Evolutionary conservation across 768 basidiomycete genomes (phyloP), one percentile per base, ranked within the genome.

Genomic region (Boletus eberwhitei): DNA sequence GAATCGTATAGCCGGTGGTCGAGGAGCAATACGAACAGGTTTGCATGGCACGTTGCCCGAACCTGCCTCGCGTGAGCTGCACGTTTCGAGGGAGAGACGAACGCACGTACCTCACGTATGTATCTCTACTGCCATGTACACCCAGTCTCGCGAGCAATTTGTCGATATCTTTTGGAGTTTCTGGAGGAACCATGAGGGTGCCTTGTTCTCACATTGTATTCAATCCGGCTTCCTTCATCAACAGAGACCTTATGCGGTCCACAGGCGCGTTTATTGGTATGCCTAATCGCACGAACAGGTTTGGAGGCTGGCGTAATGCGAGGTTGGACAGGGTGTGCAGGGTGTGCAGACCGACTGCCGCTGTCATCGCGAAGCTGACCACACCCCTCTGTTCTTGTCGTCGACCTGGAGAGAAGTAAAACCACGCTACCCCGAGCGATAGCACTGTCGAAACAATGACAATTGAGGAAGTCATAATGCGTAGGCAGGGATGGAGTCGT

Each of bases 21-120:
- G 83, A 79, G 21, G 75, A 76, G 67, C 88, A 90, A 64, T 85
- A 82, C 19, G 76, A 75, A 69, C 88, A 90, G 8, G 76, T 77
- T 42, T 82, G 74, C 16, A 90, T 68, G 5, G 81, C 79, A 26
- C 76, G 67, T 67, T 90, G 88, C 22, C 88, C 88, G 55, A 88
- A 87, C 53, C 88, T 88, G 51, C 24, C 34, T 43, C 11, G 35
- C 4, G 8, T 57, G 58, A 63, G 60, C 40, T 8, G 14, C 22
- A 3, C 7, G 1, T 29, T 17, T 46, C 8, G 3, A 19, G 14
- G 13, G 22, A 39, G 21, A 39, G 39, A 11, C 12, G n/a, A 12
- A 48, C 11, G 45, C 5, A 67, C 78, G 16, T 45, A 86, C 86
- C 84, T 77, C 60, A 82, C 75, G 61, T 88, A 90, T 42, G 79